A percentile compares a stretch with the other conserved stretches of the same genome.
phyloP scores from a whole-genome alignment of 2,329 filamentous ascomycete species.

The Talaromyces sp. region DNA sequence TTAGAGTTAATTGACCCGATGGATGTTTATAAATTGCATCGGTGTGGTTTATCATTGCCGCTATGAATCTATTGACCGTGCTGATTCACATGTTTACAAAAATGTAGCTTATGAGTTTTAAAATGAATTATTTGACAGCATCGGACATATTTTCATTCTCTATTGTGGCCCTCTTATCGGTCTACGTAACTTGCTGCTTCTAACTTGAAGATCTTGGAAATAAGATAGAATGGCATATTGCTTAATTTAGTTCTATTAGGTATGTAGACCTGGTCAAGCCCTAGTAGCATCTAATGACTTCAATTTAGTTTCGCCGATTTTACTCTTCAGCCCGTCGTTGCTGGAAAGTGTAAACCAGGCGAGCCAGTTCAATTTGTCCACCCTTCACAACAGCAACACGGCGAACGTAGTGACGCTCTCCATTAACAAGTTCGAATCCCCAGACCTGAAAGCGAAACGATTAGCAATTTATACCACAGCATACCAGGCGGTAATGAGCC shows the following conservation, averaged over 20 bases:
- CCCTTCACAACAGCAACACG: conserved; percentile 46
- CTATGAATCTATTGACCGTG: background rate
- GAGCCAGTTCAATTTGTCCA: conserved; percentile 37
- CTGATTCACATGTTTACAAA: background rate
- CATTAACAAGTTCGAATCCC: conserved; percentile 50
- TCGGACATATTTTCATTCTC: background rate
- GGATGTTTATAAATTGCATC: background rate
- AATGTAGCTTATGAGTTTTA: conserved; percentile 2
- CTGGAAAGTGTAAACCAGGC: conserved; percentile 46
- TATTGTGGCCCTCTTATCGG: background rate
- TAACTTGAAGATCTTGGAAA: too few species aligned
- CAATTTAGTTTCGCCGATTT: background rate
- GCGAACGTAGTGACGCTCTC: conserved; percentile 46
- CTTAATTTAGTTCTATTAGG: background rate
- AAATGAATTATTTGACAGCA: background rate
- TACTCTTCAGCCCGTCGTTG: conserved; percentile 7
- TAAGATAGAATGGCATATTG: background rate
- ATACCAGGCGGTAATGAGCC: too few species aligned
- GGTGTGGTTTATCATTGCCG: conserved; percentile 5
- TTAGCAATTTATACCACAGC: background rate
- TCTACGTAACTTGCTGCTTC: too few species aligned
- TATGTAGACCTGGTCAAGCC: background rate
- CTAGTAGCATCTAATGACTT: background rate
- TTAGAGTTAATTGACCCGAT: conserved; percentile 14
- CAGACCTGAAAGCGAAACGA: conserved; percentile 40